Base-by-base conservation (phyloP, 768 basidiomycete species). In the Sistotremastrum suecicum region DNA sequence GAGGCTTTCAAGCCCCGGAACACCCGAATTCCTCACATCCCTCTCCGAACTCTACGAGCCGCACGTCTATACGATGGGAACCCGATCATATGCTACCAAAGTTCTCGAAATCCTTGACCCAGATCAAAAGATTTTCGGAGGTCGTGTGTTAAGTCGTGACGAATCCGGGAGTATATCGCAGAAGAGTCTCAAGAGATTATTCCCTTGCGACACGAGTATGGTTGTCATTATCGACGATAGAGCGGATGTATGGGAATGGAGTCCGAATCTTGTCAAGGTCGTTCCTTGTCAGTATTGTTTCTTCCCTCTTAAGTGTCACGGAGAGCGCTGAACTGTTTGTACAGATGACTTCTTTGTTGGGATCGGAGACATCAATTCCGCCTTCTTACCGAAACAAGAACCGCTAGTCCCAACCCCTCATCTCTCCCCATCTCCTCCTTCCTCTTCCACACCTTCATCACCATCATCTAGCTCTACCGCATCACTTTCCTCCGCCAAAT, bases 11-110 rank as follows among this genome's bases (percentile, higher is more conserved):
- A 80, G 91, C 53, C 91, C 91, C 5, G 87, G 89, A n/a, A 75
- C 90, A 65, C 65, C 70, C 46, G 71, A 76, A 41, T 98, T 99
- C 61, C 69, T 99, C 44, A 65, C 66, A 49, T 68, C 70, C 39
- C 74, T 83, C 52, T 73, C 84, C 34, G 65, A 68, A 42, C 80
- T 84, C 57, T 99, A 94, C 62, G 92, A 98, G 65, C 90, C 98
- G 90, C 95, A 98, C 60, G 92, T 99, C 41, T 99, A 99, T 63
- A 99, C 94, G 28, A 98, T 98, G 92, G 95, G 95, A 45, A 97
- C 94, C 29, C 79, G 95, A 39, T 83, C 89, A 39, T 99, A 98
- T 63, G 95, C 95, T 35, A 86, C 91, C 62, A 76, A 90, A 60
- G 94, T 98, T 12, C 95, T 91, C 61, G 76, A 82, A 41, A 83